Conservation (phyloP, 441 rosid species). For the Daphne laureola region DNA sequence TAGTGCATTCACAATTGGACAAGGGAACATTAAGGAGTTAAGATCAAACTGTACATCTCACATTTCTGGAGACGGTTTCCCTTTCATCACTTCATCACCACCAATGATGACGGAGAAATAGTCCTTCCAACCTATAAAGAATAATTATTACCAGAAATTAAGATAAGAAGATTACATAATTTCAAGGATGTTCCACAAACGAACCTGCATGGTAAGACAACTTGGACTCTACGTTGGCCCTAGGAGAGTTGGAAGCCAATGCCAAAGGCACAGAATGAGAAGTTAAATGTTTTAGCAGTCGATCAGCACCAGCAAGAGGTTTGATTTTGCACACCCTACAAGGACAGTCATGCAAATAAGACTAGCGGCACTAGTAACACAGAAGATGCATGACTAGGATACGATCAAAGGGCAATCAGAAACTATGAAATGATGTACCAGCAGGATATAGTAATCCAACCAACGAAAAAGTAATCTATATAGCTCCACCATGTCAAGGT, state of each 20-base stretch:
- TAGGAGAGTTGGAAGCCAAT: conserved; percentile 71
- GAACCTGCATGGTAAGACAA: conserved; percentile 53
- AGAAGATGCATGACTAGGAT: too few relatives aligned
- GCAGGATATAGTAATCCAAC: too few relatives aligned
- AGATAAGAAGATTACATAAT: not conserved
- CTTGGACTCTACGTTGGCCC: conserved; percentile 51
- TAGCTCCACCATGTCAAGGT: too few relatives aligned
- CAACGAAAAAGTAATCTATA: too few relatives aligned
- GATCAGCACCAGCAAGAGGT: conserved; percentile 65
- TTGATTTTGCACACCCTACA: conserved; percentile 53
- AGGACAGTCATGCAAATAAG: conserved; percentile 1
- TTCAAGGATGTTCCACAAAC: conserved; percentile 1
- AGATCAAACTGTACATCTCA: conserved; percentile 18
- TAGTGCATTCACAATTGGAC: too few relatives aligned
- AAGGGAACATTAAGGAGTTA: too few relatives aligned
- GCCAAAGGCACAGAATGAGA: conserved; percentile 55
- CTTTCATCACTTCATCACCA: conserved; percentile 60
- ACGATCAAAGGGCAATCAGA: too few relatives aligned
- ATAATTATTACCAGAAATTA: conserved; percentile 7
- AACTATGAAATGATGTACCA: too few relatives aligned
- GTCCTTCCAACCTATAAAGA: conserved; percentile 66
- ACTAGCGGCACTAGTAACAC: too few relatives aligned
- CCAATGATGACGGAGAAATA: conserved; percentile 56
- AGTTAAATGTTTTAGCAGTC: conserved; percentile 61
- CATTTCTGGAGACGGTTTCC: conserved; percentile 83